Base-by-base conservation (phyloP, 2,329 filamentous ascomycete genomes). In the Fusarium sp. region DNA sequence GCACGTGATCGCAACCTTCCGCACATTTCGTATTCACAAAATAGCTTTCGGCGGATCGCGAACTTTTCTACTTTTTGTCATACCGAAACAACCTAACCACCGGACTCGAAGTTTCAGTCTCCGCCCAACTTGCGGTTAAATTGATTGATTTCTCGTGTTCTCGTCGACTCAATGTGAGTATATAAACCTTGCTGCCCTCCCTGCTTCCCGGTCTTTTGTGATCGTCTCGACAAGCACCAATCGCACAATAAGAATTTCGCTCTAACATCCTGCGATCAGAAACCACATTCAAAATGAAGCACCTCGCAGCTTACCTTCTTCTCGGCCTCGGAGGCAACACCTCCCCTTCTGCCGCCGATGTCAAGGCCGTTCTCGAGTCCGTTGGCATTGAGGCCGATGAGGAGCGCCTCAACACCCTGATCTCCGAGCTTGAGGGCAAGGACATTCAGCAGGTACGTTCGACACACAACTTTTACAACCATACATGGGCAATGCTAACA, bases 251-350 rank as follows among this genome's bases (percentile, higher is more conserved):
- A 61, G 67, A 79, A 38, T 53, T 65, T 47, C 15, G 27, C 50
- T 55, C 67, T 77, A 66, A 77, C 64, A 43, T 30, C 25, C 63
- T 30, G 50, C 34, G 20, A 50, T 46, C 76, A 80, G 77, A 81
- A 83, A 81, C 68, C 67, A 76, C 79, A 74, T 77, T 79, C 84
- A 97, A 91, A 94, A 98, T 99, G 96, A 98, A 99, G 95, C 92
- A 98, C 88, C 92, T 99, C 88, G 96, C 96, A 83, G 95, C 96
- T 83, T 98, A 97, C 91, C 94, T 99, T 82, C 95, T 99, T 83
- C 93, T 98, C 85, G 86, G 87, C 87, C 92, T 98, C 78, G 95
- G 89, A 83, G 96, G 96, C 87, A 98, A 98, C 90, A 84, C 89
- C 87, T 90, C 90, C 74, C 96, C 96, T 79, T 94, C 92, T 74